A percentile compares a stretch with the other conserved stretches of the same genome.
Conservation (phyloP, 23 red algal genomes). For the Gracilaria domingensis region DNA sequence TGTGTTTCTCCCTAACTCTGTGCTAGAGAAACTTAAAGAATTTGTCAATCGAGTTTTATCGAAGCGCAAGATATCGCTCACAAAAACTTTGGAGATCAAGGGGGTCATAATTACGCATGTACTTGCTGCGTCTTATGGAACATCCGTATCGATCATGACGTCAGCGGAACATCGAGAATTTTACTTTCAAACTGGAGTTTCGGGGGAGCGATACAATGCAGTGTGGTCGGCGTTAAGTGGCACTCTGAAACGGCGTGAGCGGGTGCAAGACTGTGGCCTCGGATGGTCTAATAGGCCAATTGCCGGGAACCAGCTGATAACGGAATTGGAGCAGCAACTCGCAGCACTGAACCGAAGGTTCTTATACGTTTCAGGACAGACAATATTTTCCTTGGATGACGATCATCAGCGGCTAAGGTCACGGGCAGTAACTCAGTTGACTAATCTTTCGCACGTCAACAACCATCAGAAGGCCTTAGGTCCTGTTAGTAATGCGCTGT, state of each 20-base stretch:
- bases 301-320: conserved; percentile 14
- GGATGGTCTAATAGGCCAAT: conserved; percentile 8
- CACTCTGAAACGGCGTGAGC: not conserved
- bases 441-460: conserved; percentile 30
- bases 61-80: not conserved
- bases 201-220: not conserved
- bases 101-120: not conserved
- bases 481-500: conserved; percentile 41
- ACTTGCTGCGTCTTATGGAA: conserved; percentile 45
- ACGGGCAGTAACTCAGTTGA: conserved; percentile 9
- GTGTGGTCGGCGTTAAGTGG: not conserved
- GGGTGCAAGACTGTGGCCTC: not conserved
- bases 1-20: conserved; percentile 17
- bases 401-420: conserved; percentile 14
- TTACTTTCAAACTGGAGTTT: conserved; percentile 24
- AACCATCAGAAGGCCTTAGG: too few relatives aligned
- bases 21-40: not conserved
- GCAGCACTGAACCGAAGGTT: not conserved
- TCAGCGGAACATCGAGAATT: conserved; percentile 27
- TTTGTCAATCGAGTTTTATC: conserved; percentile 20
- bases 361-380: conserved; percentile 10
- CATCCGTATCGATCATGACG: not conserved
- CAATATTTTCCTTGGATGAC: too few relatives aligned
- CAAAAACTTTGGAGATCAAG: not conserved
- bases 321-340: conserved; percentile 30